phyloP scores from a whole-genome alignment of 371 early-diverging fungal genomes.

The Apophysomyces sp. region DNA sequence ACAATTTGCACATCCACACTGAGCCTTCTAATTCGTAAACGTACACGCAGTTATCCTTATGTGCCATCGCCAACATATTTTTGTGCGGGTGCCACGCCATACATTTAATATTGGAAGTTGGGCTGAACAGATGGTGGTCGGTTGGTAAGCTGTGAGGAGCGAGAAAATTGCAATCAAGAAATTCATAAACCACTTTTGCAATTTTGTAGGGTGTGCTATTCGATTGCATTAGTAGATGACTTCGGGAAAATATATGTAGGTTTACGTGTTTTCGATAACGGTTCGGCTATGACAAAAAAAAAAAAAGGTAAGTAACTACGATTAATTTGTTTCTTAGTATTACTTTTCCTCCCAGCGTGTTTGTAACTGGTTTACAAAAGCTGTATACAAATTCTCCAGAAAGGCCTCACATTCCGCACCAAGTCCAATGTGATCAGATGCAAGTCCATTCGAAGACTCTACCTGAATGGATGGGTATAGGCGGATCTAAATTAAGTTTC shows the following conservation, averaged over 20 bases:
- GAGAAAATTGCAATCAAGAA: not conserved
- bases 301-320: not conserved
- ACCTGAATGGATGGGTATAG: not conserved
- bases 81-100: constrained; percentile 61
- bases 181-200: not conserved
- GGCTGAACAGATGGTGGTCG: not conserved
- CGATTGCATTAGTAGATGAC: not conserved
- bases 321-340: not conserved
- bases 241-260: not conserved
- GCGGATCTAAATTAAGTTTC: not conserved
- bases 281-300: not conserved
- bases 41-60: constrained; percentile 45
- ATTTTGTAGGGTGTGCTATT: not conserved
- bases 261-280: not conserved
- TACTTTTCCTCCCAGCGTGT: not conserved
- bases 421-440: not conserved
- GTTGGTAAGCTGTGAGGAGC: not conserved
- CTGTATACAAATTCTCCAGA: not conserved
- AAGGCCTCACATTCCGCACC: not conserved
- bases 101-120: not conserved
- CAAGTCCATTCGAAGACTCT: not conserved
- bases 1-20: constrained; percentile 36
- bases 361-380: not conserved
- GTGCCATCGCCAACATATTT: constrained; percentile 50
- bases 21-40: constrained; percentile 42